Base-by-base conservation (phyloP, 371 early-diverging fungal genomes). In the Funneliformis caledonium region DNA sequence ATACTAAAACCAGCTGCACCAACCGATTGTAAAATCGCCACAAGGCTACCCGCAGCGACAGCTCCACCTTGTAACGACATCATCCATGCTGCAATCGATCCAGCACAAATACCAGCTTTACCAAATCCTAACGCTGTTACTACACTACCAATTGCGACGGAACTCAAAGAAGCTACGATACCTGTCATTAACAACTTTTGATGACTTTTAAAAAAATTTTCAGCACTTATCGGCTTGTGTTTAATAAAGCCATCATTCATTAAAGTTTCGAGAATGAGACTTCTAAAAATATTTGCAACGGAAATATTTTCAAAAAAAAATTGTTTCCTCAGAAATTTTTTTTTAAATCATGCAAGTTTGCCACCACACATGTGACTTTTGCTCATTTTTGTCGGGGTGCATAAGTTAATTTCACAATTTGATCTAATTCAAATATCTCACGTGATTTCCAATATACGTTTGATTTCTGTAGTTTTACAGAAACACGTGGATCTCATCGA, bases 21-120 rank as follows among this genome's bases (percentile, higher is more conserved):
- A 59, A 81, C 31, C 19, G 78, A 77, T 68, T 83, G 83, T 10
- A 81, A 42, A 47, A 68, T 65, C 1, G 83, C 77, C 19, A 76
- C 76, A 16, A 76, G 16, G 11, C 76, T 78, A n/a, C 76, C 79
- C 16, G 78, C 45, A 26, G 75, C n/a, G 16, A 80, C 75, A 14
- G 43, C 4, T 8, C 81, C 79, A 48, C 79, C 70, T 12, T 81
- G 67, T 1, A 81, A 67, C 5, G 83, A 69, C 83, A 83, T 81
- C 19, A 81, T 11, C 33, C 42, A 70, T 45, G 81, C 83, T 6
- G 81, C 81, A 16, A 31, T 7, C 3, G 74, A 74, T 16, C 75
- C 79, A 16, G 73, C 75, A 6, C 19, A 33, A 52, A 81, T 81
- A 14, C 81, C 79, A 31, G 8, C 78, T 37, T 12, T 7, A 2